phyloP scores from a whole-genome alignment of 495 filamentous ascomycete genomes.

The Glonium stellatum region DNA sequence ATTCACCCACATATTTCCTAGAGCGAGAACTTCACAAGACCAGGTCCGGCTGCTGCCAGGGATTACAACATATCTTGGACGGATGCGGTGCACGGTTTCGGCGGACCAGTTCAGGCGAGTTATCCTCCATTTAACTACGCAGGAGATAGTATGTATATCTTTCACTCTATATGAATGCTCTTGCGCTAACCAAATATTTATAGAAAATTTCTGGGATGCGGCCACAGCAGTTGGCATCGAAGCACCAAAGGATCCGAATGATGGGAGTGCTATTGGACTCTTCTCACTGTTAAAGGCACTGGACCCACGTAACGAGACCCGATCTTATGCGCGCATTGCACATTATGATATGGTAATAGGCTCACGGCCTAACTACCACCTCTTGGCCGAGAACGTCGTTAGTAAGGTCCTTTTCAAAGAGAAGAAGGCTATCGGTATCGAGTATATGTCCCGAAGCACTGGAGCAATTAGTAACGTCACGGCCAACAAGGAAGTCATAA shows the following conservation, averaged over 20 bases:
- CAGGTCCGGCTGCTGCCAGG: neutral
- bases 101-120: slow-evolving; percentile 17
- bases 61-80: slow-evolving; percentile 14
- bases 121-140: slow-evolving; percentile 17
- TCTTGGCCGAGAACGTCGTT: slow-evolving; percentile 11
- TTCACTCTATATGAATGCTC: neutral
- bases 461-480: neutral
- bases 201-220: slow-evolving; percentile 16
- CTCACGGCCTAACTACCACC: slow-evolving; percentile 17
- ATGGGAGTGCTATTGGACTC: slow-evolving; percentile 11
- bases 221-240: slow-evolving; percentile 4
- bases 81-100: slow-evolving; percentile 14
- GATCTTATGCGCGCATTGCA: slow-evolving; percentile 7
- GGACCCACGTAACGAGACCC: slow-evolving; percentile 13
- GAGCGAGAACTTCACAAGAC: too few species aligned
- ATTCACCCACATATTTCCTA: too few species aligned
- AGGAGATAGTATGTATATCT: slow-evolving; percentile 6
- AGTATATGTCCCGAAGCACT: neutral
- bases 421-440: slow-evolving; percentile 8
- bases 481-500: slow-evolving; percentile 24
- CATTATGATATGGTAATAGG: slow-evolving; percentile 19
- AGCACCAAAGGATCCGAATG: slow-evolving; percentile 5
- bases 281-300: slow-evolving; percentile 2
- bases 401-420: slow-evolving; percentile 11
- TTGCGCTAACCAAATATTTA: neutral